A percentile compares a stretch with the other conserved stretches of the same genome.
Conservation (phyloP, 495 filamentous ascomycete species). For the Margaritispora aquatica region DNA sequence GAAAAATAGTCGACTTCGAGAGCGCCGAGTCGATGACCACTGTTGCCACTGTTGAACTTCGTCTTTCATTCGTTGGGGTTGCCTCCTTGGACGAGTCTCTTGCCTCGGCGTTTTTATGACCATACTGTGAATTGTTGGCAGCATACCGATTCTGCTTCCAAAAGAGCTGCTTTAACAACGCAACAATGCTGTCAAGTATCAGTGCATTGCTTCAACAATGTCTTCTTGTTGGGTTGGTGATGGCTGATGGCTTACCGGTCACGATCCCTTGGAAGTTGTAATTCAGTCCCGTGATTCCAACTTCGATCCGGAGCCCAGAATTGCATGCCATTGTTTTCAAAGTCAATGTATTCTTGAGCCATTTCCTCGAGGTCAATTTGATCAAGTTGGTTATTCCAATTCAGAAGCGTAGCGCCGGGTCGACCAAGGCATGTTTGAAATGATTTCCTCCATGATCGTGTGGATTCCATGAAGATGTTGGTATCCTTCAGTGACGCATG, state of each 20-base stretch:
- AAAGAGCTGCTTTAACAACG: constrained; percentile 9
- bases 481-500: constrained; percentile 14
- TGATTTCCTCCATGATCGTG: constrained; percentile 10
- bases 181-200: constrained; percentile 6
- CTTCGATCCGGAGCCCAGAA: constrained; percentile 8
- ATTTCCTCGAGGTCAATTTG: constrained; percentile 4
- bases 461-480: constrained; percentile 4
- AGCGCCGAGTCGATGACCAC: neutral
- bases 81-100: neutral
- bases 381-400: constrained; percentile 6
- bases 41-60: neutral
- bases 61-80: neutral
- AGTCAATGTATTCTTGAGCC: constrained; percentile 8
- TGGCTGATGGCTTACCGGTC: neutral
- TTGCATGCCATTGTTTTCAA: constrained; percentile 4
- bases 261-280: constrained; percentile 6
- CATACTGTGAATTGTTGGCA: constrained; percentile 6
- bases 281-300: constrained; percentile 7
- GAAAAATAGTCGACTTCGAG: neutral
- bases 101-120: neutral
- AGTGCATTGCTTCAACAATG: neutral
- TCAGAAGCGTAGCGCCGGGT: neutral
- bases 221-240: neutral
- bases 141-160: constrained; percentile 16
- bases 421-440: constrained; percentile 3